Evolutionary conservation across 192 early-diverging fungal species (phyloP).

Genomic region (Coemansia sp.): DNA sequence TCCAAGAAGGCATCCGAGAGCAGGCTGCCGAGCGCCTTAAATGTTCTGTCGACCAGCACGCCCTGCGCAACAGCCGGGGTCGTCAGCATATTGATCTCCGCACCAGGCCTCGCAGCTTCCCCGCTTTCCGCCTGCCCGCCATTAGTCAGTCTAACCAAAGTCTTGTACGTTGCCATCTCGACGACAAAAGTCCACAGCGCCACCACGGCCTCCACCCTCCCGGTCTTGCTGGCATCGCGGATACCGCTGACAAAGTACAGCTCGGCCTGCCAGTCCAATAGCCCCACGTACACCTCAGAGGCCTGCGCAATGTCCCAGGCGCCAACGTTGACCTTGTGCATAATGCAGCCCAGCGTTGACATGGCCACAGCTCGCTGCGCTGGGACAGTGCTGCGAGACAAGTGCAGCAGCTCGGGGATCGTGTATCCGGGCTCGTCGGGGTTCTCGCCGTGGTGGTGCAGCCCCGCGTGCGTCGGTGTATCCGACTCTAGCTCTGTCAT

Average conservation of each 20-base stretch:
- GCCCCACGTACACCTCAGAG: slow-evolving; percentile 24
- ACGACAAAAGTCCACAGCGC: slow-evolving; percentile 53
- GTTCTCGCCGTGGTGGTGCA: slow-evolving; percentile 91
- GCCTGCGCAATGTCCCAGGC: slow-evolving; percentile 41
- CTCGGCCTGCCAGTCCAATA: slow-evolving; percentile 51
- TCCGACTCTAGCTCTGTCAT: slow-evolving; percentile 59
- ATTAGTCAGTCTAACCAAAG: slow-evolving; percentile 32
- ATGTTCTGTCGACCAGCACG: slow-evolving; percentile 37
- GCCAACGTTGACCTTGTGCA: slow-evolving; percentile 52
- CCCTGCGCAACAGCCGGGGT: slow-evolving; percentile 36
- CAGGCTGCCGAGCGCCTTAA: slow-evolving; percentile 35
- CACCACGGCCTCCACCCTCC: slow-evolving; percentile 16
- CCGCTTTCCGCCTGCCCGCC: slow-evolving; percentile 34
- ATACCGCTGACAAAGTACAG: slow-evolving; percentile 41
- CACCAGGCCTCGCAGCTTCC: slow-evolving; percentile 9
- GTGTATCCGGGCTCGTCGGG: slow-evolving; percentile 89
- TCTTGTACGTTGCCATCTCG: slow-evolving; percentile 45
- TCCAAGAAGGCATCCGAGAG: slow-evolving; percentile 33
- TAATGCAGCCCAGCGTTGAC: slow-evolving; percentile 61
- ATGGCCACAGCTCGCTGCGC: slow-evolving; percentile 76
- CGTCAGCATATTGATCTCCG: slow-evolving; percentile 30
- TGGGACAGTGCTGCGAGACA: slow-evolving; percentile 80
- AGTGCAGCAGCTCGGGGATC: slow-evolving; percentile 76
- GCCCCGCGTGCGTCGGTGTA: slow-evolving; percentile 64
- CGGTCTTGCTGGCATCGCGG: slow-evolving; percentile 32